phyloP scores from a whole-genome alignment of 208 protist genomes.

The Trypanosoma mega region DNA sequence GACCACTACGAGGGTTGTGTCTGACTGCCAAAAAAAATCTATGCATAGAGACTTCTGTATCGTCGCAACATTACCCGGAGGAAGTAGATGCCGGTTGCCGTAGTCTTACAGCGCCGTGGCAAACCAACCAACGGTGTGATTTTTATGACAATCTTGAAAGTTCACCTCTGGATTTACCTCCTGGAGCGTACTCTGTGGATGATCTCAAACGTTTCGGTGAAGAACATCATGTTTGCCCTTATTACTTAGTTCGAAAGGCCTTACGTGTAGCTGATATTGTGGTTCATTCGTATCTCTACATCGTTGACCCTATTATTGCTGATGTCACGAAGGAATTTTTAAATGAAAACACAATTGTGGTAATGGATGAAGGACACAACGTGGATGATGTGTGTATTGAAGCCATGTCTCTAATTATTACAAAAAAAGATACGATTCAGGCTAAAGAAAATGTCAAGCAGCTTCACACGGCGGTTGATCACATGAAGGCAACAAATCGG shows the following conservation, averaged over 20 bases:
- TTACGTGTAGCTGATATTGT: slow-evolving; percentile 96
- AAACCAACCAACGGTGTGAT: slow-evolving; percentile 53
- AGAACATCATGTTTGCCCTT: slow-evolving; percentile 94
- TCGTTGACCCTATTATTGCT: slow-evolving; percentile 98
- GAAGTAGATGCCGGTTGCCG: slow-evolving; percentile 95
- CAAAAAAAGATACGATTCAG: slow-evolving; percentile 81
- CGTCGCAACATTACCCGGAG: slow-evolving; percentile 51
- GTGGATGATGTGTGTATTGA: slow-evolving; percentile 99
- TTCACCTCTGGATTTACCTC: slow-evolving; percentile 63
- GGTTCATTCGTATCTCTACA: slow-evolving; percentile 99
- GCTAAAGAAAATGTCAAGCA: slow-evolving; percentile 85
- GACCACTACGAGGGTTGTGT: slow-evolving; percentile 77
- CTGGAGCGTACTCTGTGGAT: slow-evolving; percentile 96
- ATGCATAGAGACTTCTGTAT: slow-evolving; percentile 94
- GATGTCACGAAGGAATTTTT: slow-evolving; percentile 91
- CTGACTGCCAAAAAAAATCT: slow-evolving; percentile 95
- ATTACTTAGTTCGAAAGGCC: slow-evolving; percentile 88
- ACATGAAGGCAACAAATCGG: slow-evolving; percentile 86
- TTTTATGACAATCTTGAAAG: slow-evolving; percentile 84
- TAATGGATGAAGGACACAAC: slow-evolving; percentile 99
- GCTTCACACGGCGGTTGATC: slow-evolving; percentile 63
- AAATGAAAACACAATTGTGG: slow-evolving; percentile 95
- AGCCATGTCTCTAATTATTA: slow-evolving; percentile 96
- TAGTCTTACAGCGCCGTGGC: slow-evolving; percentile 94
- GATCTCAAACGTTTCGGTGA: slow-evolving; percentile 94